Evolutionary conservation across 2,329 filamentous ascomycete species (phyloP), one percentile per base, ranked within the genome.

Genomic region (Curvularia eragrostidis): DNA sequence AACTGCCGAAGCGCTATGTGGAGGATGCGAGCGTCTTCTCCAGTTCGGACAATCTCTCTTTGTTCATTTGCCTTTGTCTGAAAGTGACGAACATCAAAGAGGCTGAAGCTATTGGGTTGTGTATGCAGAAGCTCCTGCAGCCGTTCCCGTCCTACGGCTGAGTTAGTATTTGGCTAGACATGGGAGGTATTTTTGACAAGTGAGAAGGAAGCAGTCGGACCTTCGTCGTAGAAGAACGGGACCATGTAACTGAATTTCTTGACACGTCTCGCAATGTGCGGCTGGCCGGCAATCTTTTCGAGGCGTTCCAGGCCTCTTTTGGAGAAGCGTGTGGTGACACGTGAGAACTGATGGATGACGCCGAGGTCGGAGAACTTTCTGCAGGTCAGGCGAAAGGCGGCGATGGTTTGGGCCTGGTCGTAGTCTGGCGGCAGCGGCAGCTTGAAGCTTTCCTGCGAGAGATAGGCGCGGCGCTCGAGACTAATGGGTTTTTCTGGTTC

Each of bases 201-300:
- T 24, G 13, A 15, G 23, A 21, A 41, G 21, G 23, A 23, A 43
- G 26, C 38, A 13, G 32, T 36, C 32, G 18, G 47, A 84, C 84
- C 82, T 77, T 82, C 77, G 57, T 80, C 78, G 71, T 85, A 86
- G 69, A 86, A 85, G 66, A 83, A 84, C 4, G 84, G 84, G 54
- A 87, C 82, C 73, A 86, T 80, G 70, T 87, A 87, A 61, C 83
- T 85, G 71, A 87, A 85, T 66, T 85, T 85, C 68, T 83, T 84
- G 58, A 86, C 84, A 68, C 84, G 79, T 52, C 76, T 72, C 15
- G 83, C 81, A 19, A 87, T 76, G 69, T 83, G 80, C 18, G 77
- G 75, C 62, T 81, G 79, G 48, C 75, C 74, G 30, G 83, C 79
- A 56, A 86, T 80, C 38, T 77, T 76, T 52, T 83, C 79, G 46